phyloP scores from a whole-genome alignment of 2,329 filamentous ascomycete species.

The Seiridium cupressi region DNA sequence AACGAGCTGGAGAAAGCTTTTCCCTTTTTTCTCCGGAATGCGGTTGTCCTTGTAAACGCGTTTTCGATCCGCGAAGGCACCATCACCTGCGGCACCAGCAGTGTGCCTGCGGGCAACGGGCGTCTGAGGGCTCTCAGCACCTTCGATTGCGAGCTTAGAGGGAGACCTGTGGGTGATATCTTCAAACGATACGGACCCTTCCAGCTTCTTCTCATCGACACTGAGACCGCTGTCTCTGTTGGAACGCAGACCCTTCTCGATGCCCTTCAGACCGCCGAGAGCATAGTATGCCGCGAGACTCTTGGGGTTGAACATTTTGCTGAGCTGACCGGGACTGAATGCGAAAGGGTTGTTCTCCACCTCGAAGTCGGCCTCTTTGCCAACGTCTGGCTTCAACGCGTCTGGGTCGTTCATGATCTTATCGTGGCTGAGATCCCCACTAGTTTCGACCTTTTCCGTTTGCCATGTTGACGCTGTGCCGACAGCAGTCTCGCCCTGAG shows the following conservation, averaged over 20 bases:
- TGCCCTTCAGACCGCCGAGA: conserved; percentile 72
- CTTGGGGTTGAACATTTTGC: conserved; percentile 88
- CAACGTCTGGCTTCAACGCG: conserved; percentile 73
- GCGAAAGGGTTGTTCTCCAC: conserved; percentile 82
- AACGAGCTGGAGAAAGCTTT: conserved; percentile 69
- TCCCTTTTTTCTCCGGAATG: conserved; percentile 72
- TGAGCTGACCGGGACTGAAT: conserved; percentile 78
- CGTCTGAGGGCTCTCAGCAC: conserved; percentile 18
- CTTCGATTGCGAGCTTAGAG: conserved; percentile 33
- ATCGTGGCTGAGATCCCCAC: conserved; percentile 39
- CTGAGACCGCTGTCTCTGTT: conserved; percentile 74
- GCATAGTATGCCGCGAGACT: conserved; percentile 78
- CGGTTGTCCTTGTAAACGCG: conserved; percentile 72
- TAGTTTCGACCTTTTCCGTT: conserved; percentile 33
- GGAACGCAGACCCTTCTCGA: conserved; percentile 76
- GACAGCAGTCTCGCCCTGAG: conserved; percentile 63
- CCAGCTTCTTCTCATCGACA: conserved; percentile 66
- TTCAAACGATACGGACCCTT: conserved; percentile 69
- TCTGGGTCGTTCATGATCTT: conserved; percentile 63
- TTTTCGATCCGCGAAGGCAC: conserved; percentile 60
- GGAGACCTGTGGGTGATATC: conserved; percentile 52
- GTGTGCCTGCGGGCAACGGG: conserved; percentile 17
- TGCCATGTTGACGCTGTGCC: conserved; percentile 41
- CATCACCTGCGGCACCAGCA: conserved; percentile 15
- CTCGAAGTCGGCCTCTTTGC: conserved; percentile 72